phyloP scores from a whole-genome alignment of 495 filamentous ascomycete genomes.

The Hyaloscypha hepaticicola region DNA sequence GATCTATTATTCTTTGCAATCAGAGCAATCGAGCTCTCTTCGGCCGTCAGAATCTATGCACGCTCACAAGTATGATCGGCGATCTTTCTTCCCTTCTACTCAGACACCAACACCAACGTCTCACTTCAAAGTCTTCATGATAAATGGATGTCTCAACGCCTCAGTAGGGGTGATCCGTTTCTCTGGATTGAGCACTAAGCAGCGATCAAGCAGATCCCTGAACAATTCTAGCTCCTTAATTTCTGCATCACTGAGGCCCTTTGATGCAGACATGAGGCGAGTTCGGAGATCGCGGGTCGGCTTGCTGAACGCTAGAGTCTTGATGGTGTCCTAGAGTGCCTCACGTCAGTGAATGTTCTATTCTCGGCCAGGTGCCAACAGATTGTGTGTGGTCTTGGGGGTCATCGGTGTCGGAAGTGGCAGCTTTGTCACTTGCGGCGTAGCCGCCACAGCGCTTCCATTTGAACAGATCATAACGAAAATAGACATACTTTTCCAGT shows the following conservation, averaged over 20 bases:
- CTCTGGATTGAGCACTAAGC: conserved; percentile 88
- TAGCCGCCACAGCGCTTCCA: conserved; percentile 25
- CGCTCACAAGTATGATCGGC: not conserved
- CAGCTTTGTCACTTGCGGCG: conserved; percentile 17
- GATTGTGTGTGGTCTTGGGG: not conserved
- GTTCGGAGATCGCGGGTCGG: conserved; percentile 79
- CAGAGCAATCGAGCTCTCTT: not conserved
- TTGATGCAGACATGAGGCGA: conserved; percentile 69
- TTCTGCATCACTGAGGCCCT: conserved; percentile 71
- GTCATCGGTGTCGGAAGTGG: not conserved
- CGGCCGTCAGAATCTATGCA: not conserved
- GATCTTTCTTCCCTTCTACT: not conserved
- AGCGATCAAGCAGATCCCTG: conserved; percentile 81
- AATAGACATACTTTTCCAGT: conserved; percentile 65
- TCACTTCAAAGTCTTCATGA: conserved; percentile 34
- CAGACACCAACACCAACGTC: conserved; percentile 2
- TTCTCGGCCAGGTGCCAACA: conserved; percentile 3
- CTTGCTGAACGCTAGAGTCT: conserved; percentile 71
- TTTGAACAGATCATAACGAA: conserved; percentile 17
- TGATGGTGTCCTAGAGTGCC: conserved; percentile 53
- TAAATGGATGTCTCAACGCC: conserved; percentile 86
- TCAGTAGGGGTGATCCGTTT: conserved; percentile 84
- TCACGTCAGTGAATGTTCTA: conserved; percentile 9
- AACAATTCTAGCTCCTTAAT: conserved; percentile 77
- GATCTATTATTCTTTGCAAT: not conserved